phyloP scores from a whole-genome alignment of 768 basidiomycete genomes.

The Rhodotorula graminis region DNA sequence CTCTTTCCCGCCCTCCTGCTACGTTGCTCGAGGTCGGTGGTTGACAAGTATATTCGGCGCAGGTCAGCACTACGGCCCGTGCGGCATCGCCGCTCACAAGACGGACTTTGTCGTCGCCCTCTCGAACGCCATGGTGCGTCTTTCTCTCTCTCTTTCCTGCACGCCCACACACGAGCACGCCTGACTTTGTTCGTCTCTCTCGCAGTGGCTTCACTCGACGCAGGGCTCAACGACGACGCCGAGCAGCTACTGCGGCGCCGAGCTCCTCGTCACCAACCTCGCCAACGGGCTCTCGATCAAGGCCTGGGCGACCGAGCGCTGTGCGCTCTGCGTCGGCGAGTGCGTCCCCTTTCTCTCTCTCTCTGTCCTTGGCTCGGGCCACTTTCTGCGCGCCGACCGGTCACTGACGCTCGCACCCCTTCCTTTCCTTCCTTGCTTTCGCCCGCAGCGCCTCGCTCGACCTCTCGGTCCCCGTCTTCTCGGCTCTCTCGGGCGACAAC shows the following conservation, averaged over 20 bases:
- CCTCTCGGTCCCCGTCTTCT: slow-evolving; percentile 18
- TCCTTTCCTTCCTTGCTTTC: too few species aligned
- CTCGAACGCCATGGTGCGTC: slow-evolving; percentile 7
- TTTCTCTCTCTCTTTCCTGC: too few species aligned
- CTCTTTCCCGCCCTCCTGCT: not conserved
- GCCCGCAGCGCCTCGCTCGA: slow-evolving; percentile 9
- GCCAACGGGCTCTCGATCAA: slow-evolving; percentile 14
- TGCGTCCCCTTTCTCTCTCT: not conserved
- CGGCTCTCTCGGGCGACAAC: not conserved
- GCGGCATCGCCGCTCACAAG: slow-evolving; percentile 10
- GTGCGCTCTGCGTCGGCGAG: slow-evolving; percentile 4
- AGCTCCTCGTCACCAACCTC: slow-evolving; percentile 22
- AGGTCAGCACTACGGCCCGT: slow-evolving; percentile 17
- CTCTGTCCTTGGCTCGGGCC: too few species aligned
- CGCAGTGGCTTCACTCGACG: slow-evolving; percentile 27
- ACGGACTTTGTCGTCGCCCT: slow-evolving; percentile 24
- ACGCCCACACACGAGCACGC: too few species aligned
- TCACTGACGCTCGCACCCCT: too few species aligned
- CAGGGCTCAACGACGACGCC: not conserved
- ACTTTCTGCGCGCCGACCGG: too few species aligned
- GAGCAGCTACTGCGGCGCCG: slow-evolving; percentile 11
- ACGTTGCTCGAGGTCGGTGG: too few species aligned
- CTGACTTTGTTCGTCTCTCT: too few species aligned
- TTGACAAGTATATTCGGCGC: not conserved
- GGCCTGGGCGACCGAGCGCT: slow-evolving; percentile 18